phyloP scores from a whole-genome alignment of 2,329 filamentous ascomycete genomes.

The Pseudopithomyces chartarum region DNA sequence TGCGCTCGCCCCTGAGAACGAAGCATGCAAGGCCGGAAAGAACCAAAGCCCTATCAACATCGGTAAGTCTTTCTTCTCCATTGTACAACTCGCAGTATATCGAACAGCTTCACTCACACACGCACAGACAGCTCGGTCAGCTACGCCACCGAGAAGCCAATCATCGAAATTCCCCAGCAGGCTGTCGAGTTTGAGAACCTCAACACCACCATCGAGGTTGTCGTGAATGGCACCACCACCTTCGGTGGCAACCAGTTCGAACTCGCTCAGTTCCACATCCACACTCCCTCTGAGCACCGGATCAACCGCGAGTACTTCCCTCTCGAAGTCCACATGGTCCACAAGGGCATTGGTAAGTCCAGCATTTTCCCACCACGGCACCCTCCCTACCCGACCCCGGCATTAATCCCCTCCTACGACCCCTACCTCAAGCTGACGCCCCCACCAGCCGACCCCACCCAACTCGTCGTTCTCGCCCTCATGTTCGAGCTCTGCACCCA shows the following conservation, averaged over 20 bases:
- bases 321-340: constrained; percentile 64
- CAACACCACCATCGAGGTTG: constrained; percentile 62
- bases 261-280: constrained; percentile 64
- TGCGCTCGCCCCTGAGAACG: constrained; percentile 50
- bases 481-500: constrained; percentile 50
- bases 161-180: constrained; percentile 49
- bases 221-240: constrained; percentile 57
- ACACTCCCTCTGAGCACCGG: constrained; percentile 64
- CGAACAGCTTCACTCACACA: background rate
- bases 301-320: constrained; percentile 54
- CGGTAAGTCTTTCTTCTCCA: constrained; percentile 23
- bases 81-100: background rate
- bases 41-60: constrained; percentile 64
- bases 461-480: constrained; percentile 48
- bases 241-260: constrained; percentile 49
- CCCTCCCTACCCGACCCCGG: background rate
- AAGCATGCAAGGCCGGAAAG: constrained; percentile 54
- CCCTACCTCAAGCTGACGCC: constrained; percentile 11
- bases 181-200: constrained; percentile 61
- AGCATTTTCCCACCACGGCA: constrained; percentile 6
- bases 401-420: constrained; percentile 3
- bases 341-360: constrained; percentile 51
- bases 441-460: constrained; percentile 34
- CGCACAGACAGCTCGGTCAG: constrained; percentile 37
- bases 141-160: constrained; percentile 33